A percentile compares a stretch with the other conserved stretches of the same genome.
These are phyloP conservation scores for Limonium bicolor DNA, from an alignment of 148 eudicot genomes.

Conservation along the genomic window DNA sequence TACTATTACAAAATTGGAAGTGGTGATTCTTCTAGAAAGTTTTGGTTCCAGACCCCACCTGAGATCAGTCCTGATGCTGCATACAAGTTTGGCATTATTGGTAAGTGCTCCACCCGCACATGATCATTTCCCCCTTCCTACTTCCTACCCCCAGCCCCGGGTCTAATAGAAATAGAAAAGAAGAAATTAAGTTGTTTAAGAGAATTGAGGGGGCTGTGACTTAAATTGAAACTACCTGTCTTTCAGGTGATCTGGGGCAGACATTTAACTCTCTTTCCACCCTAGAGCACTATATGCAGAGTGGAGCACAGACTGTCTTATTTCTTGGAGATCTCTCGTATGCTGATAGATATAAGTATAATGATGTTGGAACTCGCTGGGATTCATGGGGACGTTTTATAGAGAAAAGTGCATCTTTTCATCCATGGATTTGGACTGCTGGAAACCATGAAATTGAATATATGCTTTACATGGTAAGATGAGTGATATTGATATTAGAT, in stretches of 20 bases:
- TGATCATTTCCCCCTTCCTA: background rate
- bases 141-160: no score
- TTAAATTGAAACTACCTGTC: no score
- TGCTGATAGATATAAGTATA: constrained; percentile 54
- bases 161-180: no score
- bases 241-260: constrained; percentile 82
- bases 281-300: constrained; percentile 51
- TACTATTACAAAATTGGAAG: constrained; percentile 67
- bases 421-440: constrained; percentile 85
- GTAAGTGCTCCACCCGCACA: constrained; percentile 27
- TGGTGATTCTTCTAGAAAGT: constrained; percentile 46
- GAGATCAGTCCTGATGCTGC: constrained; percentile 48
- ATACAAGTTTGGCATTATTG: constrained; percentile 81
- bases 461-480: constrained; percentile 59
- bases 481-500: constrained; percentile 1
- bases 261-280: constrained; percentile 78
- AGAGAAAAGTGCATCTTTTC: constrained; percentile 62
- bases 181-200: no score
- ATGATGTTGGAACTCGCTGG: constrained; percentile 76
- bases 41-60: constrained; percentile 90
- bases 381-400: constrained; percentile 80
- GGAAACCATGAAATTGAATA: constrained; percentile 93
- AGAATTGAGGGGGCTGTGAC: no score
- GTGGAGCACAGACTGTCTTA: constrained; percentile 50
- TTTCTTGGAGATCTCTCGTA: constrained; percentile 94